Percentiles rank a stretch among this genome's conserved stretches.
phyloP scores from a whole-genome alignment of 768 basidiomycete species.

The Tricholoma flavovirens region DNA sequence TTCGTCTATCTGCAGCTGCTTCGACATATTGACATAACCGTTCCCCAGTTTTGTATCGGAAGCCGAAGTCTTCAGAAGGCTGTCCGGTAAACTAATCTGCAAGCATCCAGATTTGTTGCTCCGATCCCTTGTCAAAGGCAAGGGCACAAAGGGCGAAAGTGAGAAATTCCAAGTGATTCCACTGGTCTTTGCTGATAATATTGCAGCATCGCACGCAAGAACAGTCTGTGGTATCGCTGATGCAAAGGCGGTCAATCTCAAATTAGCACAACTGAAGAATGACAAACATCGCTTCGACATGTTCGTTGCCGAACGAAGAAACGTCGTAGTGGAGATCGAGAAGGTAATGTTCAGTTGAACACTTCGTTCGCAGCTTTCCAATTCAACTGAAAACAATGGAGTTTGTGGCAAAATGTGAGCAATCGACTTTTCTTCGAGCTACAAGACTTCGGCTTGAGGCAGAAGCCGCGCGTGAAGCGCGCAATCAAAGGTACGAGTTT shows the following conservation, averaged over 20 bases:
- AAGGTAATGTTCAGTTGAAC: neutral
- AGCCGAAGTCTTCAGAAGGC: neutral
- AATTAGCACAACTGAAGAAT: neutral
- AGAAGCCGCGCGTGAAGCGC: constrained; percentile 9
- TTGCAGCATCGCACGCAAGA: neutral
- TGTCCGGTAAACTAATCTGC: constrained; percentile 1
- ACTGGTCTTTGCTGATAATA: neutral
- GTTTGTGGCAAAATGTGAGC: neutral
- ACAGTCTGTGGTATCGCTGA: neutral
- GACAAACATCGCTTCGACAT: constrained; percentile 3
- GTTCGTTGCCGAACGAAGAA: neutral
- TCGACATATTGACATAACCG: neutral
- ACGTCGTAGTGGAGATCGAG: neutral
- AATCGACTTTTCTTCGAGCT: neutral
- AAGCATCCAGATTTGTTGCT: neutral
- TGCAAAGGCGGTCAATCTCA: constrained; percentile 2
- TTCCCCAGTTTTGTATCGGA: neutral
- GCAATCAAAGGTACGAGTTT: constrained; percentile 10
- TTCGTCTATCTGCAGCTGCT: neutral
- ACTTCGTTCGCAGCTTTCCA: neutral
- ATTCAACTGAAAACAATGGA: neutral
- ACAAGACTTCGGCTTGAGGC: neutral
- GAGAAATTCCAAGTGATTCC: neutral
- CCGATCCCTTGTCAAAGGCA: neutral
- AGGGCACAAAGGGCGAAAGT: neutral